Evolutionary conservation across 2,329 filamentous ascomycete species (phyloP).

Genomic region (Plenodomus lindquistii): DNA sequence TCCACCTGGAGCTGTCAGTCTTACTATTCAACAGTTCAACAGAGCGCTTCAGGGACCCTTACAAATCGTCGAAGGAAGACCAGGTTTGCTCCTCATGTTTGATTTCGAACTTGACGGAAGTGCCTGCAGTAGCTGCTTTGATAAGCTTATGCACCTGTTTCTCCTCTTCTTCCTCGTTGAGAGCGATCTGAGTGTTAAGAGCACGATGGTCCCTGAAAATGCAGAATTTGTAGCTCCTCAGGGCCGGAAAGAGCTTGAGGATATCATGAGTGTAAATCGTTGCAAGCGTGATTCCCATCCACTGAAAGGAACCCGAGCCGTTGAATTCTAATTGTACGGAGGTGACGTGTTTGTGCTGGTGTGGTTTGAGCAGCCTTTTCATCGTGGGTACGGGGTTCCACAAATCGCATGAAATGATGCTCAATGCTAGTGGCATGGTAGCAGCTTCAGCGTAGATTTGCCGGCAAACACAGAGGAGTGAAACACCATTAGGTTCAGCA

Average conservation of each 20-base stretch:
- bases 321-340: not conserved
- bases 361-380: not conserved
- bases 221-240: no score
- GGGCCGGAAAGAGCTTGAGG: not conserved
- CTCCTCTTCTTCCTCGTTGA: no score
- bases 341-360: not conserved
- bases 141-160: no score
- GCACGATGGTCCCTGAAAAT: no score
- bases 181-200: no score
- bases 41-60: no score
- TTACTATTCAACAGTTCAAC: no score
- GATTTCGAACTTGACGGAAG: no score
- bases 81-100: no score
- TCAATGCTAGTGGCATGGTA: not conserved
- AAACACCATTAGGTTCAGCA: not conserved
- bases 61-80: no score
- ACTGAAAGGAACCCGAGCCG: not conserved
- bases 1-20: no score
- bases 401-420: not conserved
- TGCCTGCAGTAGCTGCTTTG: no score
- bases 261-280: not conserved
- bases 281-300: not conserved
- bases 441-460: slow-evolving; percentile 17
- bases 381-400: fast-evolving
- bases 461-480: slow-evolving; percentile 10